phyloP scores from a whole-genome alignment of 305 asterid species.

The Withania somnifera region DNA sequence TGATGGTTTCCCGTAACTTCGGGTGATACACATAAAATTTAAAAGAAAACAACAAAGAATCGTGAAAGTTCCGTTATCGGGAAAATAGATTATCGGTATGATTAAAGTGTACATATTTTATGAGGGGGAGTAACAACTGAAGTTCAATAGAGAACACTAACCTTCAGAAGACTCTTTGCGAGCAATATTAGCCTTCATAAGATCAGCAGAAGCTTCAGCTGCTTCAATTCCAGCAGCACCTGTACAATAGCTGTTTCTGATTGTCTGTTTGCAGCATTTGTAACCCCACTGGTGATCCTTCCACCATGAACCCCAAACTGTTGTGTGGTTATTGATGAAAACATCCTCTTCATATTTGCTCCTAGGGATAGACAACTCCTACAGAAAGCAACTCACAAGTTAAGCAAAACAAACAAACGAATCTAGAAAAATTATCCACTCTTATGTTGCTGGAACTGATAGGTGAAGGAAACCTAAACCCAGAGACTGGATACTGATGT shows the following conservation, averaged over 20 bases:
- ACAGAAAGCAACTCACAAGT: constrained; percentile 9
- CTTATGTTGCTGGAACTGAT: not conserved
- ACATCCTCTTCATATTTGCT: constrained; percentile 96
- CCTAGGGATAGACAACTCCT: constrained; percentile 79
- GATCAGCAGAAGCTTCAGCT: constrained; percentile 84
- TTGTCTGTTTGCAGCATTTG: constrained; percentile 81
- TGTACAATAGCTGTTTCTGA: constrained; percentile 89
- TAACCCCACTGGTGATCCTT: constrained; percentile 96
- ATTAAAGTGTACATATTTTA: not conserved
- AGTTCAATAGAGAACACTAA: constrained; percentile 10
- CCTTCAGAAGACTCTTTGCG: constrained; percentile 92
- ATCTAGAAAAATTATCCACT: not conserved
- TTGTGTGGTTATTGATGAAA: constrained; percentile 64
- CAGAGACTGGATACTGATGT: not conserved
- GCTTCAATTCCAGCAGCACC: constrained; percentile 99
- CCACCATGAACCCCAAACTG: constrained; percentile 99
- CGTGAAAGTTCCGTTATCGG: not conserved
- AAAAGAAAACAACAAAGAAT: not conserved
- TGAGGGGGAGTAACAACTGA: not conserved
- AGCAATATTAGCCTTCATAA: constrained; percentile 92
- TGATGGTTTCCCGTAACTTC: not conserved
- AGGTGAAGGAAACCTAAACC: not conserved
- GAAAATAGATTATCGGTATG: not conserved
- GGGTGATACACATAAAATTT: not conserved
- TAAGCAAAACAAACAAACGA: not conserved